These are phyloP conservation scores for Ramularia endophylla DNA, from an alignment of 2,329 filamentous ascomycete genomes.

Conservation along the genomic window DNA sequence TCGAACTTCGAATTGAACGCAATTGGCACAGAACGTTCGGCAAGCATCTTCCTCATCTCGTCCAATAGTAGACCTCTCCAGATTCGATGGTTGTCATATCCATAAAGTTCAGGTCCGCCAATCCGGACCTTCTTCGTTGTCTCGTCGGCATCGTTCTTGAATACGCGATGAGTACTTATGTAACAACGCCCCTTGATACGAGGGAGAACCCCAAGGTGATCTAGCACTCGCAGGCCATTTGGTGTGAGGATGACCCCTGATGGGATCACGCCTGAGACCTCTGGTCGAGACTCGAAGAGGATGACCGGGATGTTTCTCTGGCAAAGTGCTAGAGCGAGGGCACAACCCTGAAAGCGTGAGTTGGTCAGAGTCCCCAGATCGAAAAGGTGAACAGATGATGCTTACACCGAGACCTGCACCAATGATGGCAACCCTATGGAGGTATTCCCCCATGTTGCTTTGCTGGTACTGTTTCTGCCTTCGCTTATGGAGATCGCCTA, in stretches of 20 bases:
- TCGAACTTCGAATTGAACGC: constrained; percentile 46
- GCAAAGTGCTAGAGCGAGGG: constrained; percentile 19
- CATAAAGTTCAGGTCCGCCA: constrained; percentile 38
- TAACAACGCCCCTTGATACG: constrained; percentile 42
- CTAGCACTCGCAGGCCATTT: constrained; percentile 51
- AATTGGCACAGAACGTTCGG: constrained; percentile 38
- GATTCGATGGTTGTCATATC: constrained; percentile 41
- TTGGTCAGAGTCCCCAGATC: background rate
- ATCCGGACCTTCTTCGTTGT: constrained; percentile 17
- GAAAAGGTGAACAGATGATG: background rate
- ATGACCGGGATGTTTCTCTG: constrained; percentile 15
- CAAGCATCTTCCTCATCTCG: constrained; percentile 40
- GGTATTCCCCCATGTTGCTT: constrained; percentile 3
- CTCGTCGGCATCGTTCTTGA: constrained; percentile 33
- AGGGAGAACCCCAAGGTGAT: constrained; percentile 45
- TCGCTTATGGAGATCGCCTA: too few species aligned
- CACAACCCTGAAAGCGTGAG: constrained; percentile 16
- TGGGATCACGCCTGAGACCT: constrained; percentile 8
- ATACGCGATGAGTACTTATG: constrained; percentile 48
- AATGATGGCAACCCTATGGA: constrained; percentile 14
- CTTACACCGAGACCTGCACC: constrained; percentile 18
- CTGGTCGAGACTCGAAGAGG: constrained; percentile 18
- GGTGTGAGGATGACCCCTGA: constrained; percentile 51
- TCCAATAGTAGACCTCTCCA: constrained; percentile 49
- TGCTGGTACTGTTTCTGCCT: too few species aligned